These are phyloP conservation scores for Suillus paluster DNA, from an alignment of 768 basidiomycete genomes.

Conservation along the genomic window DNA sequence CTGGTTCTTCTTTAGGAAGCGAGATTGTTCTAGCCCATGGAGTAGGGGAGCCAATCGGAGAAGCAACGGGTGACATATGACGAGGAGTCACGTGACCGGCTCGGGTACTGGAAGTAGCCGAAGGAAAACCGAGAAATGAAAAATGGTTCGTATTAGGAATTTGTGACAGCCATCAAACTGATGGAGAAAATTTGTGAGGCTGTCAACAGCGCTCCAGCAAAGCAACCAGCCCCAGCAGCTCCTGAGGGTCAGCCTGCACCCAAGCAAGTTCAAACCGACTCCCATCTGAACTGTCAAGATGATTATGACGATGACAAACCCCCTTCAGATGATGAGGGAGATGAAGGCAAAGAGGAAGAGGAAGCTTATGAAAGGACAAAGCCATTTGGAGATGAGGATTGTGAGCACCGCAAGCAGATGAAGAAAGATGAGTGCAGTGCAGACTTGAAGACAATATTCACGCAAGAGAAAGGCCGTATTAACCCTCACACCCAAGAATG, in stretches of 20 bases:
- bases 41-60: too few species aligned
- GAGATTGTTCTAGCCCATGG: too few species aligned
- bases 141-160: too few species aligned
- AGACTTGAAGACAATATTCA: neutral
- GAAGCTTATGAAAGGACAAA: neutral
- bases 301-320: too few species aligned
- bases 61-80: too few species aligned
- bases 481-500: neutral
- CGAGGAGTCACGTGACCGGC: too few species aligned
- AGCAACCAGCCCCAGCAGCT: neutral
- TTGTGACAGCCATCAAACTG: too few species aligned
- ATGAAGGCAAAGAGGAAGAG: neutral
- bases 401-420: neutral
- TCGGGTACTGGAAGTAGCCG: too few species aligned
- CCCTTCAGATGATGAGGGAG: neutral
- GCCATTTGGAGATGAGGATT: neutral
- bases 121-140: too few species aligned
- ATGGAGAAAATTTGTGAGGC: neutral
- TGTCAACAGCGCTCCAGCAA: neutral
- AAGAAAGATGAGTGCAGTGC: neutral
- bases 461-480: neutral
- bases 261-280: neutral
- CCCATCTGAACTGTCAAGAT: too few species aligned
- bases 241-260: neutral
- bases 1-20: too few species aligned